Base-by-base conservation (phyloP, 371 early-diverging fungal species). In the Mucor indicus region DNA sequence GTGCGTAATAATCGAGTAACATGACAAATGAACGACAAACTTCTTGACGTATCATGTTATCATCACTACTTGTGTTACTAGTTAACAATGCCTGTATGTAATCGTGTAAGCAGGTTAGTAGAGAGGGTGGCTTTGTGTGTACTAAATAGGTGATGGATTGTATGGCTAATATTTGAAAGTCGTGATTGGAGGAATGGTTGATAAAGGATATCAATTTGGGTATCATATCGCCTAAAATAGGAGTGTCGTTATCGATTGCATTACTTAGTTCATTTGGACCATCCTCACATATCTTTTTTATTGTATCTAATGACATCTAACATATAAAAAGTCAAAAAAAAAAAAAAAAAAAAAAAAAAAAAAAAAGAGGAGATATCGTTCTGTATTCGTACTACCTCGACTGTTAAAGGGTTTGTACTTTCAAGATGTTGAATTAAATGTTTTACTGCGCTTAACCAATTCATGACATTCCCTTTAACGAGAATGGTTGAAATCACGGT, bases 201-300 rank as follows among this genome's bases (percentile, higher is more conserved):
- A 90, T 82, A 60, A 87, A 83, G 13, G 70, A 68, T 49, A 95
- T 81, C 54, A 95, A 79, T 60, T 83, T 84, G 29, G 89, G 92
- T 30, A 95, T 79, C 78, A 95, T 85, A 40, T 68, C 71, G 48
- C 83, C 79, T 37, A 94, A 74, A 8, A 58, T 11, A 87, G 89
- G 29, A 77, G 75, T 17, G 73, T 73, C 47, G 84, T 21, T 24
- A 16, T 51, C 81, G 39, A 80, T 75, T 41, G 89, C 84, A 55
- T 79, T 69, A 42, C 87, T 86, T 20, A 97, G 76, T 39, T 89
- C 86, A 4, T 64, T 69, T 37, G 86, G 74, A 30, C 81, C 85
- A 61, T 96, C 98, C 58, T 96, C 96, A 69, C 96, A 93, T 44
- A 96, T 87, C 70, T 90, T 95, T 63, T 80, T 75, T 55, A 97